Evolutionary conservation across 495 filamentous ascomycete genomes (phyloP), one percentile per base, ranked within the genome.

Genomic region (Aspergillus carlsbadensis): DNA sequence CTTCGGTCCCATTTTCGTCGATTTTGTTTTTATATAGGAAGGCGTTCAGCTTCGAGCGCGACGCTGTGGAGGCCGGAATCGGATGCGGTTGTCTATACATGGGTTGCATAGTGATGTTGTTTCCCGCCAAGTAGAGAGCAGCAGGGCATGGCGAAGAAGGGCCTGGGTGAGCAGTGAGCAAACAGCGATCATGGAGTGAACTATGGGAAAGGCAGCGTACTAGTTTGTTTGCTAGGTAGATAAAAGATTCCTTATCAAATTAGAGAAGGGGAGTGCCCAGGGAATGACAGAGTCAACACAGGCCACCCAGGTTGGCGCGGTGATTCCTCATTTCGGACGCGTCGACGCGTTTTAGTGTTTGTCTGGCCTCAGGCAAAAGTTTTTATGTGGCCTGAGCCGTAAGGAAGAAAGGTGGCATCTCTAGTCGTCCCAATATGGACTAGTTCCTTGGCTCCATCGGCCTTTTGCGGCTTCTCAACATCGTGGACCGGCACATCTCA

Each of bases 1-100:
- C 71, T 29, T 81, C 72, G 35, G 73, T 64, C 14, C 34, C 45
- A 31, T 42, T 54, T 13, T 59, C 65, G 15, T 59, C 54, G 44
- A n/a, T n/a, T n/a, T 60, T 64, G 20, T 61, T 68, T 61, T 56
- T 63, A 44, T 74, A 86, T 59, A 79, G 78, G 59, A 86, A 87
- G 18, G 76, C 71, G 60, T 81, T 81, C 47, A 88, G 67, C 63
- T 86, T 87, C 14, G 78, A 75, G 60, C 74, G 81, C 5, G 83
- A 81, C 56, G 80, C 71, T 0, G 78, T 75, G 8, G 82, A 85
- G 4, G 82, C 70, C 21, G 71, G 68, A 33, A 63, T 60, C 37
- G 65, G 47, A 18, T 58, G 62, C 26, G 58, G 40, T 42, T 63
- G 67, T 48, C 55, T 64, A 35, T 72, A 62, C 67, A 70, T 66